These are phyloP conservation scores for Psophocarpus tetragonolobus DNA, from an alignment of 306 rosid genomes.

Conservation along the genomic window DNA sequence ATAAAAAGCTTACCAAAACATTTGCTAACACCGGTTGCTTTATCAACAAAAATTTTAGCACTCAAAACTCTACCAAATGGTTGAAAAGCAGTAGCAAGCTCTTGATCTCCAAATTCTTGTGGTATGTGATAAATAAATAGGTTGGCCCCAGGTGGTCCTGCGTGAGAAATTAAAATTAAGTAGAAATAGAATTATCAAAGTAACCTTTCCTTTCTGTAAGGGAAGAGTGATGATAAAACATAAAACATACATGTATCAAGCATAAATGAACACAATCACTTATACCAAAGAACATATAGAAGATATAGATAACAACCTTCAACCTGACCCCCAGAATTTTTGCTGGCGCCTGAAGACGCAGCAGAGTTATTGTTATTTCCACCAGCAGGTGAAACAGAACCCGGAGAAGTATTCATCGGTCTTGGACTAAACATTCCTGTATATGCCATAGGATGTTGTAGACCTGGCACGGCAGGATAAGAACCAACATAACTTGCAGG, in stretches of 20 bases:
- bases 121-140: slow-evolving; percentile 99
- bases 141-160: slow-evolving; percentile 99
- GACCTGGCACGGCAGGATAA: slow-evolving; percentile 79
- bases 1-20: slow-evolving; percentile 79
- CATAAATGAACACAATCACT: neutral
- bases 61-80: slow-evolving; percentile 90
- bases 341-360: slow-evolving; percentile 64
- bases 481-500: slow-evolving; percentile 77
- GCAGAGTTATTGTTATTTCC: slow-evolving; percentile 53
- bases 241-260: neutral
- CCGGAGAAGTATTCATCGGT: slow-evolving; percentile 68
- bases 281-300: neutral
- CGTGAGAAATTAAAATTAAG: slow-evolving; percentile 37
- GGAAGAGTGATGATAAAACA: slow-evolving; percentile 5
- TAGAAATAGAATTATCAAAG: slow-evolving; percentile 31
- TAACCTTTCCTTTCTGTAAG: neutral
- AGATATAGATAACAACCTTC: slow-evolving; percentile 69
- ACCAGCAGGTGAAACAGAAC: slow-evolving; percentile 67
- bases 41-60: slow-evolving; percentile 97
- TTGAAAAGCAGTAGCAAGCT: slow-evolving; percentile 87
- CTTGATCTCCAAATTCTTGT: slow-evolving; percentile 93
- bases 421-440: slow-evolving; percentile 82
- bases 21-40: slow-evolving; percentile 97
- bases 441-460: slow-evolving; percentile 87
- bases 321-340: slow-evolving; percentile 72